Base-by-base conservation (phyloP, 805 yeast species). In the Scheffersomyces ergatensis region DNA sequence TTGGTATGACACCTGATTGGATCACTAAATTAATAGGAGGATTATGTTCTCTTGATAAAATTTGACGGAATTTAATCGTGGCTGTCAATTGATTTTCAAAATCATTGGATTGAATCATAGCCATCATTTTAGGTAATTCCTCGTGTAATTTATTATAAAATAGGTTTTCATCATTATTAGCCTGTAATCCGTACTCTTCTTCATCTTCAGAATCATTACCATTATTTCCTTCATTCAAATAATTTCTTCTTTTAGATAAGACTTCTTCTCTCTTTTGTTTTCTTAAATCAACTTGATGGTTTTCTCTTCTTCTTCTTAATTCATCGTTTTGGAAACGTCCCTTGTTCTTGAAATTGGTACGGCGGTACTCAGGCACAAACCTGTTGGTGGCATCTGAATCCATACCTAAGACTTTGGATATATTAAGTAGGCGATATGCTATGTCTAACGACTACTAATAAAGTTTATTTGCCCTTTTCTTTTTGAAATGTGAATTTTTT, bases 221-320 rank as follows among this genome's bases (percentile, higher is more conserved):
- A 38, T 70, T 67, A 39, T 60, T 61, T 26, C 44, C 51, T 35
- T 55, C 57, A 37, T 60, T 70, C 38, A 58, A 60, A 59, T 83
- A 80, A 64, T 88, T 89, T 72, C 99, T 83, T 74, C 98, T 85
- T 71, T 93, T 93, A 30, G 96, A 83, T 52, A 93, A 75, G 42
- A 87, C 85, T 63, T 93, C 98, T 62, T 93, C 99, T 61, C 99
- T 82, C 66, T 90, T 90, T 47, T 90, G 96, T 72, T 95, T 93
- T 70, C 99, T 80, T 57, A 93, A 76, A 63, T 90, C 98, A 45
- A 93, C 95, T 67, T 92, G 97, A 57, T 92, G 97, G 43, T 87
- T 95, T 65, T 92, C 99, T 65, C 98, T 85, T 63, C 99, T 85
- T 66, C 98, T 89, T 67, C 99, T 87, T 55, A 93, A 80, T 74